phyloP scores from a whole-genome alignment of 768 basidiomycete species.

The Cytidiella melzeri region DNA sequence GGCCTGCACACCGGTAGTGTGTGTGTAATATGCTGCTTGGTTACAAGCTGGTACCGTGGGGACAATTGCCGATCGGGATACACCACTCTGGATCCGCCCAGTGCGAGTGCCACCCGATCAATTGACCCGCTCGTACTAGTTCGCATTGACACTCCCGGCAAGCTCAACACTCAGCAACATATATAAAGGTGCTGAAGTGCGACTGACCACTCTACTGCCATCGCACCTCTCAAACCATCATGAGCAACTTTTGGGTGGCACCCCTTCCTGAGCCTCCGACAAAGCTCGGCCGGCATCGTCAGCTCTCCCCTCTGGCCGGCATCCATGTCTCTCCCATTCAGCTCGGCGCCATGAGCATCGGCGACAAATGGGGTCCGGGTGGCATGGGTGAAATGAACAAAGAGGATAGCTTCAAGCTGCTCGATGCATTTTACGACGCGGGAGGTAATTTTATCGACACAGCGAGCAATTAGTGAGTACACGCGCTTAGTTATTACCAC shows the following conservation, averaged over 20 bases:
- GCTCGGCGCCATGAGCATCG: slow-evolving; percentile 41
- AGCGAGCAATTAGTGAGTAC: slow-evolving; percentile 36
- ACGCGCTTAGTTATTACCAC: not conserved
- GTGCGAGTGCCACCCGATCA: too few species aligned
- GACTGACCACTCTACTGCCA: too few species aligned
- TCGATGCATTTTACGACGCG: slow-evolving; percentile 26
- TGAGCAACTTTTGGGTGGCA: slow-evolving; percentile 1
- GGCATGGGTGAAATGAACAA: slow-evolving; percentile 36
- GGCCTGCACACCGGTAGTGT: too few species aligned
- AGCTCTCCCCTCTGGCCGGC: slow-evolving; percentile 31
- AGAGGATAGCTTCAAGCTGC: slow-evolving; percentile 34
- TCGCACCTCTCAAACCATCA: too few species aligned
- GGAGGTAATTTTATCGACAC: slow-evolving; percentile 22
- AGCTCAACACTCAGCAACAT: too few species aligned
- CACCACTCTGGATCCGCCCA: too few species aligned
- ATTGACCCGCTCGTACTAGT: too few species aligned
- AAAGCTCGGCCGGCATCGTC: slow-evolving; percentile 27
- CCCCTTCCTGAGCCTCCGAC: slow-evolving; percentile 13
- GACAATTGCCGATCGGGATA: too few species aligned
- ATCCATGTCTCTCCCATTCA: slow-evolving; percentile 40
- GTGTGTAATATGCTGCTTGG: too few species aligned
- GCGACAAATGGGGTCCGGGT: slow-evolving; percentile 30
- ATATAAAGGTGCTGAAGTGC: too few species aligned
- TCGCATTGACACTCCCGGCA: too few species aligned
- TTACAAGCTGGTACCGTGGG: too few species aligned